Base-by-base conservation (phyloP, 2,329 filamentous ascomycete species). In the Fusarium sp. region DNA sequence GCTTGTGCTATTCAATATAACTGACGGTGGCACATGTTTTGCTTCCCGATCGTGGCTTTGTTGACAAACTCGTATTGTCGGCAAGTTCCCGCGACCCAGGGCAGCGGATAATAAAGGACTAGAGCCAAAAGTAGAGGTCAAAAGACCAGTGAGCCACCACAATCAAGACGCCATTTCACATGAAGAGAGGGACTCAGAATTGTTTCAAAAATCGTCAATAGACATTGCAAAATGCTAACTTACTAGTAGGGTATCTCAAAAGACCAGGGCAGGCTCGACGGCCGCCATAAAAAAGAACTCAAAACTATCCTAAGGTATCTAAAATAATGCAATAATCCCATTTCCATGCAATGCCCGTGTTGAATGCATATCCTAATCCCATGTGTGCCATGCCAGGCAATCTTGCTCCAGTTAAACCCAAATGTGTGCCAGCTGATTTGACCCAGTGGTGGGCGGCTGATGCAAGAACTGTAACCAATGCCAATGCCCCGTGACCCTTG, bases 251-350 rank as follows among this genome's bases (percentile, higher is more conserved):
- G 73, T 76, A 76, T 76, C 73, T 76, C 43, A 69, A 73, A 76
- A 71, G 29, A 65, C 73, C 73, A 73, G 54, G 66, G 73, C 73
- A 43, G 63, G 65, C 71, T 52, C 64, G 37, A 63, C 50, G 54
- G 71, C 73, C 71, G 67, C 68, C 68, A 9, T 37, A 45, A 22
- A 31, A 31, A 48, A 58, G 43, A 50, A 59, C 50, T 9, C 27
- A 65, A 65, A 50, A 64, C 73, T 76, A 76, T 75, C 73, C 73
- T 74, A 76, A 76, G 71, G 73, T 76, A 76, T 76, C 73, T 76
- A 74, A 64, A 62, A 8, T 48, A 50, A 64, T 59, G 39, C 69
- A 72, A 29, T 35, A 57, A 57, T 18, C 29, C 29, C 16, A 57
- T 35, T n/a, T n/a, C 33, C 20, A 64, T 48, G 33, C 67, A 71